Evolutionary conservation across 192 early-diverging fungal species (phyloP).

Genomic region (Oehlia diaphana): DNA sequence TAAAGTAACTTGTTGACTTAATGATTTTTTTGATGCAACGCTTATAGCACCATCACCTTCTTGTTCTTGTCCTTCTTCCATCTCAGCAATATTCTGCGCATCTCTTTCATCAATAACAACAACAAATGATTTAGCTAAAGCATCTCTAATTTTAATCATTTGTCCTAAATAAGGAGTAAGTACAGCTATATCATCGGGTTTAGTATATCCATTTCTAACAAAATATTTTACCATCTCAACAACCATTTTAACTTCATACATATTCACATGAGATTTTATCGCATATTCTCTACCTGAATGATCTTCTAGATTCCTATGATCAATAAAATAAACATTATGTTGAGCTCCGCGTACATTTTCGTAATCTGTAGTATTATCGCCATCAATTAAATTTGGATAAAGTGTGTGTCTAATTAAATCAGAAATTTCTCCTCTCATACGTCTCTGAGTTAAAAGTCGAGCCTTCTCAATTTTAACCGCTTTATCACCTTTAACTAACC

Average conservation of each 20-base stretch:
- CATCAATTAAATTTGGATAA: constrained; percentile 49
- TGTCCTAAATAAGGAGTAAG: constrained; percentile 59
- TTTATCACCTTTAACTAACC: constrained; percentile 29
- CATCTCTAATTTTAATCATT: constrained; percentile 44
- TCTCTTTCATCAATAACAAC: constrained; percentile 45
- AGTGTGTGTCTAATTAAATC: constrained; percentile 47
- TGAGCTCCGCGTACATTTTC: constrained; percentile 44
- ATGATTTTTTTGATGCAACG: background rate
- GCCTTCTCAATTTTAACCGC: background rate
- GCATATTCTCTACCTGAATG: constrained; percentile 32
- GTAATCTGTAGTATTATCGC: constrained; percentile 30
- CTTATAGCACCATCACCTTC: background rate
- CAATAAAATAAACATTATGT: constrained; percentile 48
- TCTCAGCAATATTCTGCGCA: constrained; percentile 31
- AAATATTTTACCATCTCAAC: constrained; percentile 47
- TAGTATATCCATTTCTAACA: constrained; percentile 51
- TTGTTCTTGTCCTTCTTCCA: background rate
- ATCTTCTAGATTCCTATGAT: constrained; percentile 49
- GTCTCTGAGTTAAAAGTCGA: constrained; percentile 37
- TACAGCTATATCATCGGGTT: constrained; percentile 49
- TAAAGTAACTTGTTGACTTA: constrained; percentile 32
- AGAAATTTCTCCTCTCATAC: constrained; percentile 53
- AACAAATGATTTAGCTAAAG: constrained; percentile 30
- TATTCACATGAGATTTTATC: constrained; percentile 48
- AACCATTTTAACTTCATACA: constrained; percentile 53